These are phyloP conservation scores for Seiridium unicorne DNA, from an alignment of 2,329 filamentous ascomycete species.

Conservation along the genomic window DNA sequence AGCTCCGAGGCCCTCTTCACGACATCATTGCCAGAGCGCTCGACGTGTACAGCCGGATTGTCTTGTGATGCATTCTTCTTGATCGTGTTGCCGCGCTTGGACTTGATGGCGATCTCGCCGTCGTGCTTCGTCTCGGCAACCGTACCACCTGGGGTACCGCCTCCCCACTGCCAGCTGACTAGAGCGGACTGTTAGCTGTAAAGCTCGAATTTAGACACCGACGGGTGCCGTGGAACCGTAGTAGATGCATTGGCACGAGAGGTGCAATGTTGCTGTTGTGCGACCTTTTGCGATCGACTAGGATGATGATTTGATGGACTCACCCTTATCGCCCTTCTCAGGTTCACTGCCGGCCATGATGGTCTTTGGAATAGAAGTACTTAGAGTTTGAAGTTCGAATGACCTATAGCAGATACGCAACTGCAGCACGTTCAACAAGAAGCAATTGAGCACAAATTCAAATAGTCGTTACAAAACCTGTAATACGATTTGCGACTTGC, in stretches of 20 bases:
- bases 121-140: slow-evolving; percentile 60
- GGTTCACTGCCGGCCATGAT: slow-evolving; percentile 6
- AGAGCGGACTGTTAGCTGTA: not conserved
- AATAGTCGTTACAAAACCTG: not conserved
- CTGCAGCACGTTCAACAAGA: not conserved
- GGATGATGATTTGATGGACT: not conserved
- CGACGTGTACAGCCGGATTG: slow-evolving; percentile 60
- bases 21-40: slow-evolving; percentile 61
- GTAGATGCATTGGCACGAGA: not conserved
- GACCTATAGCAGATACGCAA: not conserved
- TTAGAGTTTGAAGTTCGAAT: not conserved
- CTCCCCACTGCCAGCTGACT: slow-evolving; percentile 65
- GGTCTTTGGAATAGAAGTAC: not conserved
- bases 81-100: slow-evolving; percentile 62
- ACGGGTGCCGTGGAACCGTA: not conserved
- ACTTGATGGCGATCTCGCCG: slow-evolving; percentile 59
- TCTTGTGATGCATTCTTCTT: slow-evolving; percentile 60
- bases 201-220: not conserved
- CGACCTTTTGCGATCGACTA: not conserved
- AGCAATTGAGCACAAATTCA: not conserved
- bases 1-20: slow-evolving; percentile 63
- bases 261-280: not conserved
- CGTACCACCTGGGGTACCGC: slow-evolving; percentile 52
- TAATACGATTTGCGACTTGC: not conserved
- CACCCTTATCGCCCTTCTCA: slow-evolving; percentile 11